Evolutionary conservation across 352 stramenopile genomes (phyloP).

Genomic region (Globisporangium cederbergense): DNA sequence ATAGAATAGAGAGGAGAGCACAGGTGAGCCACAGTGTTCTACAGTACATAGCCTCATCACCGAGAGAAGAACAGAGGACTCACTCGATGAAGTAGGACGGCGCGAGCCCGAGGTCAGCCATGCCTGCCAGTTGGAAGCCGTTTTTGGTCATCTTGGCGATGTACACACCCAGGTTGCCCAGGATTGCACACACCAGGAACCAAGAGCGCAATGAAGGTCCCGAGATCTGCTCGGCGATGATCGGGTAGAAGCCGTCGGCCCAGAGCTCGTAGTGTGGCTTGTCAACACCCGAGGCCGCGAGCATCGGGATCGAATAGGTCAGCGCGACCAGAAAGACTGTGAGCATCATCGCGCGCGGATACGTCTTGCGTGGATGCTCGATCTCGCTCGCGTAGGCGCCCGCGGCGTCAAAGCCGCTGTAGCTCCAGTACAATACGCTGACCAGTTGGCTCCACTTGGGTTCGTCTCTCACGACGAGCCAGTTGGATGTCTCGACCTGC

Average conservation of each 20-base stretch:
- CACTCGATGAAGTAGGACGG: constrained; percentile 75
- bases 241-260: constrained; percentile 72
- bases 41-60: not conserved
- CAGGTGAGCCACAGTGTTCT: no score
- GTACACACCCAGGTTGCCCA: constrained; percentile 79
- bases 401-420: constrained; percentile 73
- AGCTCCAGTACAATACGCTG: constrained; percentile 81
- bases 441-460: constrained; percentile 47
- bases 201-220: constrained; percentile 33
- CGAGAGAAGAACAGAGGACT: constrained; percentile 12
- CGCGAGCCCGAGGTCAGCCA: constrained; percentile 77
- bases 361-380: constrained; percentile 49
- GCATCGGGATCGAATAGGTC: constrained; percentile 72
- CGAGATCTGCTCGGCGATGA: constrained; percentile 47
- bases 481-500: constrained; percentile 59
- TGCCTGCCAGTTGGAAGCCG: constrained; percentile 74
- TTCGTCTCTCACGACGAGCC: constrained; percentile 59
- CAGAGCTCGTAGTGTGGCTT: constrained; percentile 72
- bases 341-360: constrained; percentile 73
- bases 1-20: no score
- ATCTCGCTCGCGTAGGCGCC: constrained; percentile 76
- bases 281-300: constrained; percentile 61
- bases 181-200: constrained; percentile 73
- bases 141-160: constrained; percentile 83
- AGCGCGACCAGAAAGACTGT: constrained; percentile 71